These are phyloP conservation scores for Umbelopsis isabellina DNA, from an alignment of 192 early-diverging fungal species.

Conservation along the genomic window DNA sequence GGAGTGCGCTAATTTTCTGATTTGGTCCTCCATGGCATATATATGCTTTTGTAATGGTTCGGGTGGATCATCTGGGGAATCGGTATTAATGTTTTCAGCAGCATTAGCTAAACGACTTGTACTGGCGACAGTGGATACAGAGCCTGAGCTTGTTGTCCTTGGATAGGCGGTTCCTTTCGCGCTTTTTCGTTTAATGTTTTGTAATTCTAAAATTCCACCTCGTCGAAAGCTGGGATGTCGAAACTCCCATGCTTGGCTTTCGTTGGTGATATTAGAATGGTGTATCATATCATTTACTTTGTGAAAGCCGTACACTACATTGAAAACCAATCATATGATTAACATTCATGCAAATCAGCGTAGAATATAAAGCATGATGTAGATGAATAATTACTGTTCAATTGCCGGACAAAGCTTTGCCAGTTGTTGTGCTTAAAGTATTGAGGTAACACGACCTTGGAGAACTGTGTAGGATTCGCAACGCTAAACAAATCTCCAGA, in stretches of 20 bases:
- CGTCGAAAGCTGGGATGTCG: conserved; percentile 83
- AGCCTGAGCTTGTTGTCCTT: neutral
- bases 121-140: conserved; percentile 1
- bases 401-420: conserved; percentile 88
- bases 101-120: conserved; percentile 19
- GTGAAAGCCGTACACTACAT: conserved; percentile 54
- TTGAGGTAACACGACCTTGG: conserved; percentile 75
- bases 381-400: conserved; percentile 65
- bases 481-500: conserved; percentile 88
- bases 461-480: conserved; percentile 83
- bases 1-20: conserved; percentile 16
- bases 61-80: conserved; percentile 4
- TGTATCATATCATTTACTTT: conserved; percentile 60
- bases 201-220: conserved; percentile 51
- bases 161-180: conserved; percentile 28
- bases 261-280: conserved; percentile 52
- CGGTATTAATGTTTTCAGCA: neutral
- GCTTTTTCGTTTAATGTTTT: conserved; percentile 47
- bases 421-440: conserved; percentile 94
- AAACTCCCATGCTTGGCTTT: conserved; percentile 86
- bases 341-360: neutral
- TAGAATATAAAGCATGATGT: conserved; percentile 13
- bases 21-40: conserved; percentile 30
- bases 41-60: conserved; percentile 26
- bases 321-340: neutral